Evolutionary conservation across 2,329 filamentous ascomycete species (phyloP).

Genomic region (Magnaporthiopsis incrustans): DNA sequence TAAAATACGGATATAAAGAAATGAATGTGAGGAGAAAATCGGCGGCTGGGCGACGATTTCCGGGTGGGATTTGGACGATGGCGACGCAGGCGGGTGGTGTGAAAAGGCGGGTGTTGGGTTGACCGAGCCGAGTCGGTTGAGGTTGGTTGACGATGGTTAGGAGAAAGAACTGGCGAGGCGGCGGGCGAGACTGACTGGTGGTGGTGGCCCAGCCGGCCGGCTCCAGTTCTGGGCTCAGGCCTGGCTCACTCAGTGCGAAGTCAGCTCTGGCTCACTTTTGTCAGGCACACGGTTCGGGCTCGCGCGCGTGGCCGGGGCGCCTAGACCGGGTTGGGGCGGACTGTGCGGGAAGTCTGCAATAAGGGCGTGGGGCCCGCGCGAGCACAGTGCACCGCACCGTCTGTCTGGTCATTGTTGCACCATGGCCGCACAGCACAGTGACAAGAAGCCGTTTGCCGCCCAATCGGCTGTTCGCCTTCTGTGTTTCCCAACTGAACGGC

Average conservation of each 20-base stretch:
- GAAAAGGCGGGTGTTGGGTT: not conserved
- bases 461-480: constrained; percentile 2
- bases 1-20: constrained; percentile 2
- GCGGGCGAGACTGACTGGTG: constrained; percentile 1
- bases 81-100: constrained; percentile 3
- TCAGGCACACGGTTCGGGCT: too few species aligned
- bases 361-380: too few species aligned
- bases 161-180: constrained; percentile 6
- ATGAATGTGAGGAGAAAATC: constrained; percentile 1
- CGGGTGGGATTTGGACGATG: not conserved
- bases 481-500: not conserved
- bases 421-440: not conserved
- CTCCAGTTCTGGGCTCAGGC: not conserved
- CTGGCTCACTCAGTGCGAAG: not conserved
- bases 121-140: constrained; percentile 5
- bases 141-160: constrained; percentile 5
- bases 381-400: too few species aligned
- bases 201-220: not conserved
- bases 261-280: not conserved
- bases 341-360: too few species aligned
- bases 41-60: not conserved
- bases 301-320: too few species aligned
- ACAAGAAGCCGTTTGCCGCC: not conserved
- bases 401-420: too few species aligned
- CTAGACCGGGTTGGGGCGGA: too few species aligned